Base-by-base conservation (phyloP, 768 basidiomycete species). In the Phaeotremella skinneri region DNA sequence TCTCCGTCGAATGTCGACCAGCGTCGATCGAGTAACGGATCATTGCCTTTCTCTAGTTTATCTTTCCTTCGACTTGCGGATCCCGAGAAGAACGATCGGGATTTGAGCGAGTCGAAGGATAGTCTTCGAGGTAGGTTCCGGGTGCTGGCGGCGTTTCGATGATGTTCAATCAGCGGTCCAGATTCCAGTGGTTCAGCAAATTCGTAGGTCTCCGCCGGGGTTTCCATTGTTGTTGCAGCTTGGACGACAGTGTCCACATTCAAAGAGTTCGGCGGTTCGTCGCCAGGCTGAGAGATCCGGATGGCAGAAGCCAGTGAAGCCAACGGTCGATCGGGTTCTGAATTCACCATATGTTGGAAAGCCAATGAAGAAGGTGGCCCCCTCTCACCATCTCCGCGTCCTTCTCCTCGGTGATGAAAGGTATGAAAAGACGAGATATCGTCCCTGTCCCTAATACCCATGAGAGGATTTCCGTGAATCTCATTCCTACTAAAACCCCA, bases 261-360 rank as follows among this genome's bases (percentile, higher is more conserved):
- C 9, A 21, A 17, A 14, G 11, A 11, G 23, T 13, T 13, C 47
- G 34, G 27, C 1, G 43, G 29, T 23, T 17, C 42, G 26, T 29
- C n/a, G 3, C 41, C 34, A 3, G 45, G 31, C 20, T 56, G 51
- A 1, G 39, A 27, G n/a, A 64, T 64, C 27, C 60, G 53, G 4
- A 64, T 64, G 0, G 63, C 64, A 6, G 64, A 66, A 32, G 64
- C 64, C 16, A 66, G 47, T 20, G 64, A 59, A 5, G 64, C 60
- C 34, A 66, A 57, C 17, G 34, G 34, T 59, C 56, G 21, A 25
- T 47, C 17, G 48, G 30, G 2, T 56, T 14, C 48, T 56, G 59
- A 7, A 49, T 34, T 54, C 55, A 37, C 34, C 34, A 37, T 37
- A 37, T 7, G 7, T 17, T 37, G 34, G 34, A 37, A 37, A 37